phyloP scores from a whole-genome alignment of 345 rosid genomes.

The Turritis glabra region DNA sequence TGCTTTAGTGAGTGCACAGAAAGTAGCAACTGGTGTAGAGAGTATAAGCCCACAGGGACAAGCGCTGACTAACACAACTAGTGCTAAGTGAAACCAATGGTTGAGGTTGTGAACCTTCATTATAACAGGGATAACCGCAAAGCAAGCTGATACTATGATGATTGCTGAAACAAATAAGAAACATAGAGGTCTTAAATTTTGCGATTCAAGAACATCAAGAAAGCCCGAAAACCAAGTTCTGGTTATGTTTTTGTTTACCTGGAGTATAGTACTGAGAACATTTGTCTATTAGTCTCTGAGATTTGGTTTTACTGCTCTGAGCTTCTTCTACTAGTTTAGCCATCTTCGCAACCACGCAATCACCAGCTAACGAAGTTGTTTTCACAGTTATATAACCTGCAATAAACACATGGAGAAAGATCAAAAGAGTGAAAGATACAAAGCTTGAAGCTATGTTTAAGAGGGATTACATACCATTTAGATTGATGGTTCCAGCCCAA shows the following conservation, averaged over 20 bases:
- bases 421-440: constrained; percentile 8
- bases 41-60: constrained; percentile 95
- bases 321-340: constrained; percentile 96
- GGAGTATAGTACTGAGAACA: constrained; percentile 81
- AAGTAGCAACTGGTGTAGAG: constrained; percentile 92
- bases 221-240: neutral
- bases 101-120: constrained; percentile 43
- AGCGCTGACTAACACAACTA: constrained; percentile 86
- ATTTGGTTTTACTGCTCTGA: constrained; percentile 72
- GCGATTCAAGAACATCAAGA: neutral
- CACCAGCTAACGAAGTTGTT: constrained; percentile 81
- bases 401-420: neutral
- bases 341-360: constrained; percentile 87
- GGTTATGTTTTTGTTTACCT: constrained; percentile 43
- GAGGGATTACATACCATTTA: constrained; percentile 51
- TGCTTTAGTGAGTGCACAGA: constrained; percentile 88
- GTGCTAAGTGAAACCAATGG: constrained; percentile 73
- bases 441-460: neutral
- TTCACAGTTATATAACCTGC: constrained; percentile 71
- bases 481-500: constrained; percentile 92
- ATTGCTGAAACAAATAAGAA: constrained; percentile 52
- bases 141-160: constrained; percentile 50
- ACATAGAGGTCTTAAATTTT: neutral
- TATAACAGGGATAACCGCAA: constrained; percentile 62
- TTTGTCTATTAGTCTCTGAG: constrained; percentile 75